These are phyloP conservation scores for Wickerhamiella azyma DNA, from an alignment of 805 yeast genomes.

Conservation along the genomic window DNA sequence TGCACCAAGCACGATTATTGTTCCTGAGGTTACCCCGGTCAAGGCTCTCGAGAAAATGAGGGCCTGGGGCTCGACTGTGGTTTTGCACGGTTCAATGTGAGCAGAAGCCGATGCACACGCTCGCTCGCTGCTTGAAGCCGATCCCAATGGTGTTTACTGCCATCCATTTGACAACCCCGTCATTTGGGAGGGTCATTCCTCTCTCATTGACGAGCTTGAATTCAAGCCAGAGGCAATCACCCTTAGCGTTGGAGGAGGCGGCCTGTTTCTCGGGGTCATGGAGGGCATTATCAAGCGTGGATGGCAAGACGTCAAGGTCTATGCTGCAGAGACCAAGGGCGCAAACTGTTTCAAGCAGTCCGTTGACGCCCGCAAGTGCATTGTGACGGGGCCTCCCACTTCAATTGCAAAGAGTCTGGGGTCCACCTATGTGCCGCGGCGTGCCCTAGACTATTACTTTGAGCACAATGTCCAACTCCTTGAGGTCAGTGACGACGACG, in stretches of 20 bases:
- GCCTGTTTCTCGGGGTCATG: conserved; percentile 72
- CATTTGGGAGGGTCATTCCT: conserved; percentile 92
- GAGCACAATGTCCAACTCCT: conserved; percentile 31
- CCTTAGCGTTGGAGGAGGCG: conserved; percentile 91
- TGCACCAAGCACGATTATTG: conserved; percentile 41
- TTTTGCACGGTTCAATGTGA: conserved; percentile 61
- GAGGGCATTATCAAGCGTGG: conserved; percentile 52
- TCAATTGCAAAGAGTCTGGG: conserved; percentile 56
- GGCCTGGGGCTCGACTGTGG: conserved; percentile 37
- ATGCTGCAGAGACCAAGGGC: conserved; percentile 39
- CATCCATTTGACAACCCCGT: conserved; percentile 93
- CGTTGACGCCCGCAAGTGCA: conserved; percentile 32
- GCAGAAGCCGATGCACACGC: conserved; percentile 65
- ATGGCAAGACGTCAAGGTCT: conserved; percentile 23
- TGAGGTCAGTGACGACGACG: conserved; percentile 38
- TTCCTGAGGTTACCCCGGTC: conserved; percentile 38
- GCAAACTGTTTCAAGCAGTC: conserved; percentile 32
- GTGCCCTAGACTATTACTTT: conserved; percentile 35
- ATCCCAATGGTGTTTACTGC: conserved; percentile 69
- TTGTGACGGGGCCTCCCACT: conserved; percentile 30
- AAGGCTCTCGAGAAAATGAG: conserved; percentile 35
- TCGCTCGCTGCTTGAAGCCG: conserved; percentile 64
- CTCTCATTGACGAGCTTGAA: conserved; percentile 75
- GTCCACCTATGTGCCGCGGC: conserved; percentile 40
- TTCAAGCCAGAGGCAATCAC: conserved; percentile 71